Conservation (phyloP, 306 rosid genomes). For the Sechiopsis laciniata region DNA sequence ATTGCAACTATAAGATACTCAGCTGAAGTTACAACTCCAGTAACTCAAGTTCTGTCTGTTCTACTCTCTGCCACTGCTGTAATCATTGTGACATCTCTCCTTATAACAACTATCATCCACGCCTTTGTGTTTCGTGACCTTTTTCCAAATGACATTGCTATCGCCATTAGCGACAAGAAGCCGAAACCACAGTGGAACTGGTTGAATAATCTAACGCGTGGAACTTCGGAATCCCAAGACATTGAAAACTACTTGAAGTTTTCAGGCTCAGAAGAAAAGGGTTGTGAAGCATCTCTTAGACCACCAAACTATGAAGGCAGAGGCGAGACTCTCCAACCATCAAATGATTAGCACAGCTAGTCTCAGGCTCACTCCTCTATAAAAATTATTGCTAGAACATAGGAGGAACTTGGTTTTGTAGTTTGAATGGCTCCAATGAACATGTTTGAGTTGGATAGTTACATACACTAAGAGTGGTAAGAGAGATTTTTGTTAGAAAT, state of each 20-base stretch:
- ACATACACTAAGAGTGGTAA: neutral
- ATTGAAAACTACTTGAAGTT: conserved; percentile 62
- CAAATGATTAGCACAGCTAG: neutral
- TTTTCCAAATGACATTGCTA: conserved; percentile 86
- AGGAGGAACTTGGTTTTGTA: conserved; percentile 47
- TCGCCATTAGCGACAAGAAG: conserved; percentile 74
- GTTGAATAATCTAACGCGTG: conserved; percentile 41
- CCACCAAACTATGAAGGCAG: conserved; percentile 12
- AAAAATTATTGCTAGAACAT: conserved; percentile 27
- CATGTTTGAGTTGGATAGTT: too few species aligned
- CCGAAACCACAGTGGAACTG: conserved; percentile 46
- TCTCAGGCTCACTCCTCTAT: neutral
- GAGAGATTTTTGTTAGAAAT: neutral
- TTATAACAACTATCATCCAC: conserved; percentile 53
- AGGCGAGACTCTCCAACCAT: neutral
- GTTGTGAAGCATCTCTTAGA: conserved; percentile 37
- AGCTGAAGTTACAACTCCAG: conserved; percentile 42
- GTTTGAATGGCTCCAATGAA: conserved; percentile 44
- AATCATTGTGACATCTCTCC: conserved; percentile 43
- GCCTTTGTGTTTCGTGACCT: conserved; percentile 68
- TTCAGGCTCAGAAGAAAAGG: conserved; percentile 29
- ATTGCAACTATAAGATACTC: conserved; percentile 79
- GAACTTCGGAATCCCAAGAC: conserved; percentile 44
- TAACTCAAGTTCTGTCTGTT: conserved; percentile 50
- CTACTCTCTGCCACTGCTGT: conserved; percentile 43